Evolutionary conservation across 2,329 filamentous ascomycete species (phyloP).

Genomic region (Phyllosticta ampelicida): DNA sequence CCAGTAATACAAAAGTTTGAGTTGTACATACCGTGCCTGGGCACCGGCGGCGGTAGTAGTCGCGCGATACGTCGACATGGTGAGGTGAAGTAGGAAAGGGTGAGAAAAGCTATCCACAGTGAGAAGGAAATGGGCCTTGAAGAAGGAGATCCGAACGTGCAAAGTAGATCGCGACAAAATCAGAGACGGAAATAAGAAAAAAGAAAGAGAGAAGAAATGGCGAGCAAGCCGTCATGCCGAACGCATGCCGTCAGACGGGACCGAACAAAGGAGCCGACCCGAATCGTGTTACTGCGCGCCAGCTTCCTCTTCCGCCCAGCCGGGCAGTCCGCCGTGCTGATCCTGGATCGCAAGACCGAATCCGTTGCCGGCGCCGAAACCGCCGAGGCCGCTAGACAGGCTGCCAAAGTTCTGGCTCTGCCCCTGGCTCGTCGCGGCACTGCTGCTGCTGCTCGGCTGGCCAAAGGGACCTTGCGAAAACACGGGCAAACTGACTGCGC

Average conservation of each 20-base stretch:
- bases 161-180: conserved; percentile 1
- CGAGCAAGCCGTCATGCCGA: neutral
- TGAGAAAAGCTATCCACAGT: neutral
- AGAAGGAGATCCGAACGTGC: neutral
- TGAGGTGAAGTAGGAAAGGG: neutral
- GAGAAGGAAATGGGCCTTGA: neutral
- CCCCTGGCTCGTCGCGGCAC: conserved; percentile 17
- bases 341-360: conserved; percentile 52
- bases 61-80: neutral
- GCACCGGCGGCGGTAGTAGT: neutral
- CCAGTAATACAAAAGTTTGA: conserved; percentile 7
- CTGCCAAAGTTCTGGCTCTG: conserved; percentile 44
- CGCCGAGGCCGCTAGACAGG: conserved; percentile 48
- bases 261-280: neutral
- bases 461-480: conserved; percentile 51
- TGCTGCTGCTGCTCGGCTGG: conserved; percentile 25
- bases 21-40: conserved; percentile 7
- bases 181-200: conserved; percentile 5
- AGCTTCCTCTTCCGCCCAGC: conserved; percentile 55
- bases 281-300: conserved; percentile 36
- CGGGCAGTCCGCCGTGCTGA: conserved; percentile 39
- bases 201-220: conserved; percentile 7
- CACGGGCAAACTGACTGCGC: conserved; percentile 79
- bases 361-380: conserved; percentile 43
- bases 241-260: neutral